Evolutionary conservation across 129 eudicot species (phyloP), one percentile per base, ranked within the genome.

Genomic region (Flaveria bidentis): DNA sequence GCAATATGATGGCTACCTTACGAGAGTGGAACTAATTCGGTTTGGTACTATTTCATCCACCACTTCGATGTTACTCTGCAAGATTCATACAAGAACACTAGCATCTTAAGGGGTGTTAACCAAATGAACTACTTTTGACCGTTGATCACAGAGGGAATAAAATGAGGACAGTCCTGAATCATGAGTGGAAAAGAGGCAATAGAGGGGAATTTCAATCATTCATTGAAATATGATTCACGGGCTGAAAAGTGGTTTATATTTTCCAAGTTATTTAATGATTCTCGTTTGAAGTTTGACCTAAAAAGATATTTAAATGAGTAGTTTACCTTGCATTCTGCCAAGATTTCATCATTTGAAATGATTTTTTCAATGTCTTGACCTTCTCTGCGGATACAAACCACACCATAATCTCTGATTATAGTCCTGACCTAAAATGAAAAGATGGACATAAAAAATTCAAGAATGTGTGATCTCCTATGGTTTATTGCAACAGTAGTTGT

Each of bases 31-130:
- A 69, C 98, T 91, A 74, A 94, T 89, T 45, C 88, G 90, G 65
- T 91, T 91, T 47, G 97, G 91, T 51, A 94, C 92, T 15, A 87
- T 82, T 79, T 94, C 97, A 72, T 91, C 93, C 8, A 94, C 98
- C 64, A 91, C 78, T 74, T 69, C 81, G 67, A 94, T 94, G 69
- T 94, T 94, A 70, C 71, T 73, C 98, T 93, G 92, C 83, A 80
- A 17, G 2, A 68, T 60, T 36, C 5, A 41, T 9, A 68, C 13
- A 11, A 28, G 16, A 14, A 56, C 44, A 25, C 3, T 25, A 11
- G 22, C 57, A 55, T 65, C 30, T 18, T 50, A 47, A 15, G 2
- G 15, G 65, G 65, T 25, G 65, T 9, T n/a, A 63, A 63, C 12
- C 45, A 30, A 7, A 28, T 45, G 17, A 28, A 15, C 20, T 7